phyloP scores from a whole-genome alignment of 164 flowering plant genomes.

The Tinospora cordifolia region DNA sequence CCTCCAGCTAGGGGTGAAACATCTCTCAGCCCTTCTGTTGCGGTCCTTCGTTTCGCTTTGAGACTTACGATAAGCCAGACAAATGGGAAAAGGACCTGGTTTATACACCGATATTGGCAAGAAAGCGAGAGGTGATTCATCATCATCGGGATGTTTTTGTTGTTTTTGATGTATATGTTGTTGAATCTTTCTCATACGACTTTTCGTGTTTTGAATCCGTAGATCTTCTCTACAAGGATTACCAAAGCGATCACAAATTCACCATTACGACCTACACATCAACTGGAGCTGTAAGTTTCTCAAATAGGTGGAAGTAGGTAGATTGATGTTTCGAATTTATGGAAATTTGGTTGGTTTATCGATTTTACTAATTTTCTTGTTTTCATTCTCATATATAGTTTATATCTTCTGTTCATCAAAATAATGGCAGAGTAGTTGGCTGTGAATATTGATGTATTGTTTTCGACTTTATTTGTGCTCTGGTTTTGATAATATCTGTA shows the following conservation, averaged over 20 bases:
- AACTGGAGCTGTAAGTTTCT: slow-evolving; percentile 60
- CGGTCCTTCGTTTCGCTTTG: background rate
- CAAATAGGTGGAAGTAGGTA: no score
- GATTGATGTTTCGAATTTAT: no score
- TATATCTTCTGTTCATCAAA: no score
- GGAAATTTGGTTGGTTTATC: no score
- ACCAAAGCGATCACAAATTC: slow-evolving; percentile 81
- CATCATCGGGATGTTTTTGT: background rate
- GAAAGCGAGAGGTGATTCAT: slow-evolving; percentile 55
- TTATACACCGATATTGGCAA: slow-evolving; percentile 84
- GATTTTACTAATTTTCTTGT: no score
- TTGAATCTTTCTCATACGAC: background rate
- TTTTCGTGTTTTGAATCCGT: background rate
- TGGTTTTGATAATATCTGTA: no score
- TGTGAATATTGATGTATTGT: no score
- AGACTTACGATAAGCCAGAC: background rate
- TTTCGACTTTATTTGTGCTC: no score
- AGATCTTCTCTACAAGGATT: slow-evolving; percentile 93
- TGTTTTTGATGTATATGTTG: background rate
- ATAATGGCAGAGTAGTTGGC: no score
- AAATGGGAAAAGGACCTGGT: slow-evolving; percentile 80
- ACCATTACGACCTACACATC: slow-evolving; percentile 69
- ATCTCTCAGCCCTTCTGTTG: background rate
- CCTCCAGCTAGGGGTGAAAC: background rate
- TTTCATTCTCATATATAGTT: no score